phyloP scores from a whole-genome alignment of 2,329 filamentous ascomycete species.

The Mycosphaerella sp. region DNA sequence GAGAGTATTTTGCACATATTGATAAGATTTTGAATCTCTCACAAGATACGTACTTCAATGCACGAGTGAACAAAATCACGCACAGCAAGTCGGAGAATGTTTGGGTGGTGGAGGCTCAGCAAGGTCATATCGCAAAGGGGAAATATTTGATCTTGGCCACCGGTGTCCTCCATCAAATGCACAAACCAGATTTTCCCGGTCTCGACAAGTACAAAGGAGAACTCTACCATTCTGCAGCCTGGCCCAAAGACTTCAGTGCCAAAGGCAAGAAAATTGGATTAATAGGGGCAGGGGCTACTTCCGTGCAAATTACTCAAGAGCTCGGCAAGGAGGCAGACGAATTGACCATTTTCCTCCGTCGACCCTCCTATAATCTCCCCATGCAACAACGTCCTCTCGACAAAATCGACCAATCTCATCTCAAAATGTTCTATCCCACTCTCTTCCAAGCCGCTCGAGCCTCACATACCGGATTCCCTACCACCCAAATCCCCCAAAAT shows the following conservation, averaged over 20 bases:
- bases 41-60: conserved; percentile 54
- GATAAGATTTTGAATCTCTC: conserved; percentile 51
- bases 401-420: conserved; percentile 45
- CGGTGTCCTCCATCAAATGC: conserved; percentile 35
- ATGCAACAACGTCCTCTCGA: conserved; percentile 48
- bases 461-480: conserved; percentile 48
- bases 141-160: conserved; percentile 37
- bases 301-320: conserved; percentile 37
- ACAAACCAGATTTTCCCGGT: conserved; percentile 35
- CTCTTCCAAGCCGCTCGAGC: conserved; percentile 40
- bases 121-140: conserved; percentile 34
- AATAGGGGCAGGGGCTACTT: conserved; percentile 40
- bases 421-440: conserved; percentile 38
- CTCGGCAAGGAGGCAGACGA: conserved; percentile 30
- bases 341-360: conserved; percentile 58
- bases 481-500: conserved; percentile 46
- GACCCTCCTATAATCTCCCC: conserved; percentile 58
- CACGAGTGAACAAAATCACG: conserved; percentile 47
- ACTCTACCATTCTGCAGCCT: conserved; percentile 37
- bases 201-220: conserved; percentile 37
- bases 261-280: conserved; percentile 37
- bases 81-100: conserved; percentile 44
- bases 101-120: conserved; percentile 49
- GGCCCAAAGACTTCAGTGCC: conserved; percentile 33
- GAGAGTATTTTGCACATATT: conserved; percentile 54